These are phyloP conservation scores for Jaenimonas drosophilae DNA, from an alignment of 208 protist genomes.

Conservation along the genomic window DNA sequence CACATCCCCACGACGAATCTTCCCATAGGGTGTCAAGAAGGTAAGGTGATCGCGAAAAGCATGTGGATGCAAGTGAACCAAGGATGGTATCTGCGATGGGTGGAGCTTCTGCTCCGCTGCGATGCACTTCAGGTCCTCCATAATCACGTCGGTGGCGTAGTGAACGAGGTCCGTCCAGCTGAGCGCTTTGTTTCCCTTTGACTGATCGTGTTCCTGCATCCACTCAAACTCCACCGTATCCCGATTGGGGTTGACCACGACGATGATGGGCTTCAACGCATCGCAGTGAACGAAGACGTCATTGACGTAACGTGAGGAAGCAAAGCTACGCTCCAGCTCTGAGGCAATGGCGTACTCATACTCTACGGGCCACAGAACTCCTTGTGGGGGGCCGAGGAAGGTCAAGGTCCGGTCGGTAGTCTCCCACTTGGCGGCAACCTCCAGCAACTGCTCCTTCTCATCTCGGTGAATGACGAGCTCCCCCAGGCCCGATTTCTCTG, in stretches of 20 bases:
- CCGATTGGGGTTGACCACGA: conserved; percentile 71
- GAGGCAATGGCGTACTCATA: conserved; percentile 63
- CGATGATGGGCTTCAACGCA: conserved; percentile 59
- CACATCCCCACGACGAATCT: conserved; percentile 45
- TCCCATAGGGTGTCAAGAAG: conserved; percentile 70
- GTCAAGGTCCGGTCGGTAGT: conserved; percentile 40
- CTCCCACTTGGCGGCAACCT: conserved; percentile 64
- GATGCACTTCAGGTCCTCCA: conserved; percentile 45
- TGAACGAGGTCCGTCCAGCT: conserved; percentile 62
- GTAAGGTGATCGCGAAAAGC: conserved; percentile 67
- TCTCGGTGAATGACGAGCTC: conserved; percentile 16
- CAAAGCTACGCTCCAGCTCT: conserved; percentile 60
- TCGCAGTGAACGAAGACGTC: conserved; percentile 82
- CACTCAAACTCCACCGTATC: conserved; percentile 85
- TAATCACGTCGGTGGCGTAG: conserved; percentile 45
- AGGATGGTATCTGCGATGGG: conserved; percentile 43
- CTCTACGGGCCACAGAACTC: conserved; percentile 70
- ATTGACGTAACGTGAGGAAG: conserved; percentile 71
- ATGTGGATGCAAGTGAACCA: conserved; percentile 83
- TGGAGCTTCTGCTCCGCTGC: conserved; percentile 39
- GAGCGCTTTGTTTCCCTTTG: conserved; percentile 8
- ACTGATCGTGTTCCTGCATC: conserved; percentile 8
- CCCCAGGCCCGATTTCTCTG: conserved; percentile 48
- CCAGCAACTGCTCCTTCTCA: conserved; percentile 18
- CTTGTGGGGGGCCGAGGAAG: conserved; percentile 47